Evolutionary conservation across 164 flowering plant species (phyloP).

Genomic region (Kingdonia uniflora): DNA sequence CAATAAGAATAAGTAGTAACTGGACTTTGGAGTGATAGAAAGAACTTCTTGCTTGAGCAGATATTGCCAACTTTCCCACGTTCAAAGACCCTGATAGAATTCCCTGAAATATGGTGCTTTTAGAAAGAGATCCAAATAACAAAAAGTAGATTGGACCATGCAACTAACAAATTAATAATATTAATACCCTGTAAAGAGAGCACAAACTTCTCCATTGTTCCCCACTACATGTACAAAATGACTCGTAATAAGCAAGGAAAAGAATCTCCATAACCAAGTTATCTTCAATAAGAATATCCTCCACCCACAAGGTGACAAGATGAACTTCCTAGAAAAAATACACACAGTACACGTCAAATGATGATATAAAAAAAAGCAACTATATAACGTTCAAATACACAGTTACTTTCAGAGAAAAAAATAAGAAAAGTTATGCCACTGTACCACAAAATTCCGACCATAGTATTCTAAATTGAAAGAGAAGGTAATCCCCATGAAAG

Average conservation of each 20-base stretch:
- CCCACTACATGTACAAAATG: constrained; percentile 51
- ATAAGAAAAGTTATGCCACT: no score
- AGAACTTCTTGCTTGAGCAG: constrained; percentile 49
- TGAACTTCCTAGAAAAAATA: constrained; percentile 54
- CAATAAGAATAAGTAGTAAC: constrained; percentile 73
- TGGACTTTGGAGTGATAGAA: constrained; percentile 63
- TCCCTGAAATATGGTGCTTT: constrained; percentile 35
- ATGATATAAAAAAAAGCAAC: neutral
- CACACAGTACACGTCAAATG: constrained; percentile 1
- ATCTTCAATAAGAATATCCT: constrained; percentile 78
- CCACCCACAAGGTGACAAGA: constrained; percentile 81
- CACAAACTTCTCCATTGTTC: constrained; percentile 71
- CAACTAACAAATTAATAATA: constrained; percentile 1
- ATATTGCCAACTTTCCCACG: constrained; percentile 53
- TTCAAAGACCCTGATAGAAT: constrained; percentile 46
- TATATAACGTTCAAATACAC: neutral
- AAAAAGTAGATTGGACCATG: neutral
- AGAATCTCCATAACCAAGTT: constrained; percentile 77
- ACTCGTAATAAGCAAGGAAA: constrained; percentile 77
- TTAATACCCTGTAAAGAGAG: constrained; percentile 59
- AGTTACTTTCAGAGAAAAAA: no score
- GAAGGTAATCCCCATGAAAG: no score
- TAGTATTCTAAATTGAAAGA: no score
- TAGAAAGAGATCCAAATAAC: constrained; percentile 8
- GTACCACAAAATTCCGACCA: no score